Base-by-base conservation (phyloP, 371 early-diverging fungal genomes). In the Mucor indicus region DNA sequence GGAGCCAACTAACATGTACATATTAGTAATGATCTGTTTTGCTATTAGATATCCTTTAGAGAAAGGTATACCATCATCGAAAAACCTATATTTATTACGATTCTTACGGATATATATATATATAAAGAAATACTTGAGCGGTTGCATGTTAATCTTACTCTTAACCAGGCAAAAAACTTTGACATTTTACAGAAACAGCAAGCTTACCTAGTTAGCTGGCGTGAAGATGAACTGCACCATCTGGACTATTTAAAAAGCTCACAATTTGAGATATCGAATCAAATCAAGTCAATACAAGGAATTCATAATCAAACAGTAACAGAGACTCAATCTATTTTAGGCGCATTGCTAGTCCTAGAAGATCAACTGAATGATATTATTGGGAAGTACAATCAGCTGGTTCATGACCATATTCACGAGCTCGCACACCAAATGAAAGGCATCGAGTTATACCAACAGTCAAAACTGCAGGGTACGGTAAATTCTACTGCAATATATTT, bases 1-100 rank as follows among this genome's bases (percentile, higher is more conserved):
- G n/a, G n/a, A n/a, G n/a, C 2, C 3, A 13, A 10, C 23, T 12
- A 13, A 39, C 23, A 7, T 40, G 7, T 7, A 29, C 21, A 16
- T 38, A 21, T 22, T 32, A 61, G 62, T 44, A 1, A 21, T 46
- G 25, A 62, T 62, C 13, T 62, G 62, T 23, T 62, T 57, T 46
- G 57, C 62, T 16, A 50, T 62, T 11, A 25, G 49, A 32, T 57
- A 56, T 16, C 57, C 62, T 11, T 30, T 57, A 19, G 57, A 62
- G 27, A 55, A 53, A 57, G 60, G 60, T 60, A 48, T 0, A 7
- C 21, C 13, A n/a, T n/a, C n/a, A n/a, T n/a, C n/a, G n/a, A n/a
- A n/a, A n/a, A n/a, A n/a, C n/a, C n/a, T n/a, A n/a, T n/a, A n/a
- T n/a, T 33, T 5, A 33, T 33, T 33, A 33, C 9, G 30, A 29